Evolutionary conservation across 805 yeast species (phyloP), one percentile per base, ranked within the genome.

Genomic region (Yarrowia sp.): DNA sequence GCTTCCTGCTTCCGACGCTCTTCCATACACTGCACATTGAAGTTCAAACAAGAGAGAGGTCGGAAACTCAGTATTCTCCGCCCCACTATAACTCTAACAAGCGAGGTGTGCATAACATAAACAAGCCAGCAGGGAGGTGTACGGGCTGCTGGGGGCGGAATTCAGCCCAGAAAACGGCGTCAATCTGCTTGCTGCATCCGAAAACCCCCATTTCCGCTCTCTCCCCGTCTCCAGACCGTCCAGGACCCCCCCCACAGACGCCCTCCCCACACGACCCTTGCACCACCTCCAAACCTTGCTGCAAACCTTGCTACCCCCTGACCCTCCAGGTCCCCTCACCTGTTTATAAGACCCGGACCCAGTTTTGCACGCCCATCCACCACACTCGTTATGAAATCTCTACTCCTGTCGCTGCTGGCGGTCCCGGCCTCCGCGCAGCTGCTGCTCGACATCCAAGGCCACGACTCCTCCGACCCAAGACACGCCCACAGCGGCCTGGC

Each of bases 391-490:
- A 51, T 51, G 58, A 51, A 33, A 32, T 33, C 41, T 12, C 58
- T 51, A 16, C 32, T 51, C 24, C 25, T 35, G 42, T 22, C 41
- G 41, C 32, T 51, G 58, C 58, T 51, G 32, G 58, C 42, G 27
- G 58, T 32, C 10, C 58, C 58, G 32, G 58, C 58, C 31, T n/a
- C 58, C 13, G 58, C 58, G 18, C 58, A 51, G 32, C 32, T 51
- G 24, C 42, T 51, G 24, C 58, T 51, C 58, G 58, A 51, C 42
- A 13, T 51, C 32, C 58, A 51, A 18, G 58, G 58, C 58, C 42
- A 51, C 58, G 58, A 51, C 13, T 24, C 58, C 32, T 12, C 42
- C 32, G 32, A 35, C 42, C 42, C 58, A 16, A 29, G 31, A 22
- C 31, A n/a, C 31, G n/a, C 16, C 36, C 3, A n/a, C 19, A n/a